Evolutionary conservation across 1,284 basidiomycete species (phyloP), one percentile per base, ranked within the genome.

Genomic region (Neotropicomus parvogracilis): DNA sequence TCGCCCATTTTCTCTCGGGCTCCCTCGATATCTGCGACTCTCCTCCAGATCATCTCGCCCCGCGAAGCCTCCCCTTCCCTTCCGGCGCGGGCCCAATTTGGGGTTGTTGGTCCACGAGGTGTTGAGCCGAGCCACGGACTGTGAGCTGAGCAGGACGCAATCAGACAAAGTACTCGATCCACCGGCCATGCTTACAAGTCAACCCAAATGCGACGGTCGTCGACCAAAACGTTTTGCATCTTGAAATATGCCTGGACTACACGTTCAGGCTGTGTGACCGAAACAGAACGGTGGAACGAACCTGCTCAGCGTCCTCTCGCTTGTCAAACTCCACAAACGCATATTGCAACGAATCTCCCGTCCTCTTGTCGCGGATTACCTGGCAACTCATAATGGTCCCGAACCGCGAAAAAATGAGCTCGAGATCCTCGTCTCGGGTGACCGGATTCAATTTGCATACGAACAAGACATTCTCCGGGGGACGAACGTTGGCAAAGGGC

Each of bases 151-250:
- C 37, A 45, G 37, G 39, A 52, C 57, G 44, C 29, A 47, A 49
- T 63, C 40, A 62, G 54, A 43, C 44, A 58, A 47, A 4, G 44
- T 1, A 31, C 37, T 34, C n/a, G 36, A 11, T 35, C 20, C 11
- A 29, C 34, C 32, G 46, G 41, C 28, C 41, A 41, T 21, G 32
- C 49, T 55, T 55, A 88, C 85, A 98, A 97, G 70, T 97, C 95
- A 54, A 99, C 95, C 90, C 95, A 98, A 65, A 99, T 99, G 17
- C 97, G 81, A 14, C 95, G 81, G 68, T 99, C 97, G 66, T 99
- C 95, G n/a, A 99, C 90, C 8, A 99, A 75, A 0, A 99, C 95
- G 62, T 97, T 98, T 68, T 99, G 95, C 95, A 99, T 99, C 70
- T 98, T 99, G 74, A 97, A 95, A 69, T 99, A 99, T 13, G 93